A percentile compares a stretch with the other conserved stretches of the same genome.
Conservation (phyloP, 495 filamentous ascomycete species). For the Podospora pseudoanserina region DNA sequence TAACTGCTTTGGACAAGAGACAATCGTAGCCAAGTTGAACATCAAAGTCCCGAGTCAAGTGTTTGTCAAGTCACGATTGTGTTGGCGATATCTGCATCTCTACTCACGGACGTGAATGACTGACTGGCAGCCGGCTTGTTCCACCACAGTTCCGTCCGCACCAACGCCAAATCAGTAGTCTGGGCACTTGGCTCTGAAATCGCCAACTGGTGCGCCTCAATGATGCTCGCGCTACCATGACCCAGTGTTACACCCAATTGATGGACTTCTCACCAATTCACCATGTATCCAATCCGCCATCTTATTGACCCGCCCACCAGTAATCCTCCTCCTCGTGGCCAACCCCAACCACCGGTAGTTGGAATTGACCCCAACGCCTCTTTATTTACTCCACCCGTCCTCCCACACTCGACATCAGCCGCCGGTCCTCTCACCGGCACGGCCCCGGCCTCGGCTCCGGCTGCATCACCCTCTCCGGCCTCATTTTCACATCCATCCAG, state of each 20-base stretch:
- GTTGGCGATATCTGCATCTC: neutral
- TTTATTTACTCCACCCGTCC: neutral
- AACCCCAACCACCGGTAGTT: neutral
- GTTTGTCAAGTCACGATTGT: neutral
- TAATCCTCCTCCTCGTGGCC: neutral
- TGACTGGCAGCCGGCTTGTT: neutral
- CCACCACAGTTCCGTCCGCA: conserved; percentile 4
- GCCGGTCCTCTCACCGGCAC: neutral
- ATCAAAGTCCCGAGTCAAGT: neutral
- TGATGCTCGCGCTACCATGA: neutral
- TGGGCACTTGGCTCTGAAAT: neutral
- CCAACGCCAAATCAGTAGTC: neutral
- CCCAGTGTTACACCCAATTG: conserved; percentile 1
- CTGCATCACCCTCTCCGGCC: neutral
- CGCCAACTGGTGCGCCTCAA: neutral
- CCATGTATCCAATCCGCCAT: conserved; percentile 22
- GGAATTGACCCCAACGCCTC: neutral
- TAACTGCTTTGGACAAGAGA: neutral
- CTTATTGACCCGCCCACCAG: conserved; percentile 22
- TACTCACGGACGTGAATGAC: neutral
- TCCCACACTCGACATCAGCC: neutral
- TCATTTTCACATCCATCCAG: neutral
- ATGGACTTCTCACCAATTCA: conserved; percentile 2
- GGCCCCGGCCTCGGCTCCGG: conserved; percentile 2
- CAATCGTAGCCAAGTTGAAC: neutral